Evolutionary conservation across 768 basidiomycete species (phyloP), one percentile per base, ranked within the genome.

Genomic region (Boletus rubescentipes): DNA sequence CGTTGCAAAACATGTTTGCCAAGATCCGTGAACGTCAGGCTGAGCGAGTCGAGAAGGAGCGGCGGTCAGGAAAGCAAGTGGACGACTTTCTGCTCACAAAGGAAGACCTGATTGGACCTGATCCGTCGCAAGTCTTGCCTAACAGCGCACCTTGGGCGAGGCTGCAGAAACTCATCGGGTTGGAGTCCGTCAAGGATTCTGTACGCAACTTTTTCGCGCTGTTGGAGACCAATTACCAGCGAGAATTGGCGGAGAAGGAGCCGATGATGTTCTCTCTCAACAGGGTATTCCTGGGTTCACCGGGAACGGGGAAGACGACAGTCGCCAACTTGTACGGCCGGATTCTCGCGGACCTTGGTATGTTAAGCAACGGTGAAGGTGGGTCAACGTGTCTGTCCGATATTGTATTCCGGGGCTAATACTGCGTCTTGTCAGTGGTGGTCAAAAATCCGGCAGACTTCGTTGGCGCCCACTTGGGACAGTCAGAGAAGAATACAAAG

Each of bases 361-460:
- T 89, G 39, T 65, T 89, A n/a, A 86, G 82, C 64, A 87, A 85
- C 41, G 84, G 84, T 9, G 87, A 89, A 82, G 86, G 87, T 86
- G 57, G 59, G 71, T 2, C 21, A 21, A 12, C 10, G 21, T 9
- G 2, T 18, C 4, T 20, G 8, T 21, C 6, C 1, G 16, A 18
- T 29, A 15, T 15, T 6, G 29, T 21, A 32, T 37, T 9, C 11
- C 9, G n/a, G 11, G 5, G 23, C 51, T 53, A 7, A 50, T 26
- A 29, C 15, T 12, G 5, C 7, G 1, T 15, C 14, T 36, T 31
- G 38, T 5, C 51, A 88, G 87, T 89, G 37, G 71, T 89, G 0
- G 57, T 82, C 8, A 88, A 87, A 61, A 87, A 85, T 54, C 87
- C 87, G 0, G 71, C 87, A 4, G 86, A 89, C 62, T 89, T 88